Evolutionary conservation across 169 alveolate species (phyloP).

Genomic region (Plasmodium adleri): DNA sequence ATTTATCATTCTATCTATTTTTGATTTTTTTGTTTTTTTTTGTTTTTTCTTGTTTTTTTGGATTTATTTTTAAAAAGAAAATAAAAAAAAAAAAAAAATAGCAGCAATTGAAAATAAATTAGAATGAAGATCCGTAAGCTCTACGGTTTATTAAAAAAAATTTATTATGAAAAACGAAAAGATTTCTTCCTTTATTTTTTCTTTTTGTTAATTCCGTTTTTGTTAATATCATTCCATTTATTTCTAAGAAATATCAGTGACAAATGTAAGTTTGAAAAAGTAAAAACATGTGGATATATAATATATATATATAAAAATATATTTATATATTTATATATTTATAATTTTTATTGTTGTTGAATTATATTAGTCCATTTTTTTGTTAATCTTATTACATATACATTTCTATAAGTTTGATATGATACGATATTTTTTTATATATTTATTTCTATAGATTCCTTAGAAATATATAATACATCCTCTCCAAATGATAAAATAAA

Average conservation of each 20-base stretch:
- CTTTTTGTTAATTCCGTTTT: slow-evolving; percentile 66
- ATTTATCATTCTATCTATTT: too few species aligned
- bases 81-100: slow-evolving; percentile 1
- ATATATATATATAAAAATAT: neutral
- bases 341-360: too few species aligned
- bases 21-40: slow-evolving; percentile 2
- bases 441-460: slow-evolving; percentile 24
- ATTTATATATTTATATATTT: slow-evolving; percentile 3
- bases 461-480: slow-evolving; percentile 22
- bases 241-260: slow-evolving; percentile 59
- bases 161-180: slow-evolving; percentile 68
- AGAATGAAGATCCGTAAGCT: slow-evolving; percentile 68
- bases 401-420: too few species aligned
- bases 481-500: slow-evolving; percentile 53
- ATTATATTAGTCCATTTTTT: too few species aligned
- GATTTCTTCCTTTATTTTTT: slow-evolving; percentile 50
- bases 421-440: neutral
- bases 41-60: slow-evolving; percentile 6
- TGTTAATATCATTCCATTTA: slow-evolving; percentile 52
- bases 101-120: neutral
- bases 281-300: neutral
- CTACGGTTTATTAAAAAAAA: slow-evolving; percentile 53
- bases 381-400: too few species aligned
- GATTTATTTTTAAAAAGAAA: too few species aligned
- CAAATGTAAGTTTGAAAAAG: slow-evolving; percentile 36